These are phyloP conservation scores for Pleurotus eryngii DNA, from an alignment of 768 basidiomycete species.

Conservation along the genomic window DNA sequence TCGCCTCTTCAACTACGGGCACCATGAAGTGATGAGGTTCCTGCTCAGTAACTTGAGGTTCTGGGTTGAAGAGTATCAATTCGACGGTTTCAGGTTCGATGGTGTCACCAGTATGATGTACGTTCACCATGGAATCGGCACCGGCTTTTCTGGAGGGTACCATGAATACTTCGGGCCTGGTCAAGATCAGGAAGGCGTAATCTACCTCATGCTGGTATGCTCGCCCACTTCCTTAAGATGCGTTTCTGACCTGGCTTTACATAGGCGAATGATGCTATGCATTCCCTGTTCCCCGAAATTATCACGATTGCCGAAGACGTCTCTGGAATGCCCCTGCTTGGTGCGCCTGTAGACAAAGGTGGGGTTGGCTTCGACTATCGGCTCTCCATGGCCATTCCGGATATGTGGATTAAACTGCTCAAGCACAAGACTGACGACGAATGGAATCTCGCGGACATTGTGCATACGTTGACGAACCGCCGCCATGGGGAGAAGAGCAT, in stretches of 20 bases:
- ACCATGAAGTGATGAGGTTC: constrained; percentile 93
- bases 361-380: constrained; percentile 98
- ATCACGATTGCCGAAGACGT: constrained; percentile 99
- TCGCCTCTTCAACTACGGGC: constrained; percentile 93
- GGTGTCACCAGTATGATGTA: constrained; percentile 99
- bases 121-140: constrained; percentile 93
- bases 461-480: constrained; percentile 87
- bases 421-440: constrained; percentile 86
- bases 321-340: constrained; percentile 96
- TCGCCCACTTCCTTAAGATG: constrained; percentile 10
- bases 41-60: constrained; percentile 92
- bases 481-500: constrained; percentile 88
- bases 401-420: constrained; percentile 99
- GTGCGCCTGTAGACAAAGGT: constrained; percentile 72
- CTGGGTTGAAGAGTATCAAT: constrained; percentile 92
- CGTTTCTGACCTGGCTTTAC: constrained; percentile 6
- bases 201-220: constrained; percentile 94
- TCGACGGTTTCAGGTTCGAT: constrained; percentile 98
- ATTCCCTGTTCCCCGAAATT: constrained; percentile 70
- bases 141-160: constrained; percentile 97
- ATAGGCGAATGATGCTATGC: constrained; percentile 91
- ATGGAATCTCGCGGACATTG: constrained; percentile 87
- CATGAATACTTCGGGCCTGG: constrained; percentile 93
- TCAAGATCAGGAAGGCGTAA: constrained; percentile 86
- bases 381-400: constrained; percentile 96